Conservation (phyloP, 2,329 filamentous ascomycete genomes). For the Colletotrichum euphorbiae region DNA sequence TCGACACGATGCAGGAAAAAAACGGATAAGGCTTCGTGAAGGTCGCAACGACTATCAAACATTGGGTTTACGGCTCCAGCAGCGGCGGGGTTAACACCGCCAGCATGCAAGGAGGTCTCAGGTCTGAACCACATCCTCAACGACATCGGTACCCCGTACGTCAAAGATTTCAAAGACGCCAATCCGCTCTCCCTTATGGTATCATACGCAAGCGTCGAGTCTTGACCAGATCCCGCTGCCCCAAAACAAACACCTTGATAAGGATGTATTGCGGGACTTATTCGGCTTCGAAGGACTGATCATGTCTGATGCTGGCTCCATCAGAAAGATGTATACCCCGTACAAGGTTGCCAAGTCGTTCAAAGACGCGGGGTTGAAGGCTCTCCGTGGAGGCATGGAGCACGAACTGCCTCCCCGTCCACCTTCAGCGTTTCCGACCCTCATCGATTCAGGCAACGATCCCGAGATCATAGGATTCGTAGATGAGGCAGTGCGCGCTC, state of each 20-base stretch:
- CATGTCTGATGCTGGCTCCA: slow-evolving; percentile 49
- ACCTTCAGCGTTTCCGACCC: slow-evolving; percentile 42
- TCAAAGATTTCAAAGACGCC: slow-evolving; percentile 45
- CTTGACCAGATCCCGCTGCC: slow-evolving; percentile 48
- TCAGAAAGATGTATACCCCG: slow-evolving; percentile 45
- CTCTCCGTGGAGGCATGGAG: slow-evolving; percentile 45
- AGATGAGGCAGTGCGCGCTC: slow-evolving; percentile 43
- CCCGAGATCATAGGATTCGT: slow-evolving; percentile 42
- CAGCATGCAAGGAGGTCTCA: slow-evolving; percentile 47
- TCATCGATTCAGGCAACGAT: slow-evolving; percentile 42
- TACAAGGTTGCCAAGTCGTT: slow-evolving; percentile 46
- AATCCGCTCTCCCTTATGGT: slow-evolving; percentile 47
- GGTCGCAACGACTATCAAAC: slow-evolving; percentile 52
- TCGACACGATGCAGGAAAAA: slow-evolving; percentile 51
- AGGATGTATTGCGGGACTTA: slow-evolving; percentile 43
- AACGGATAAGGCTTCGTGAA: slow-evolving; percentile 48
- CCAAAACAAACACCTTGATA: slow-evolving; percentile 48
- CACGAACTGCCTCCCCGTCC: slow-evolving; percentile 46
- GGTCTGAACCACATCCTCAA: slow-evolving; percentile 51
- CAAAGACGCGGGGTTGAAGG: slow-evolving; percentile 44
- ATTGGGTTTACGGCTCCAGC: slow-evolving; percentile 49
- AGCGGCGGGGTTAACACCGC: slow-evolving; percentile 50
- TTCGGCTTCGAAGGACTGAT: slow-evolving; percentile 49
- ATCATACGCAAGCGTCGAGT: slow-evolving; percentile 48
- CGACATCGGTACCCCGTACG: slow-evolving; percentile 46